These are phyloP conservation scores for Rugonectria rugulosa DNA, from an alignment of 2,329 filamentous ascomycete genomes.

Conservation along the genomic window DNA sequence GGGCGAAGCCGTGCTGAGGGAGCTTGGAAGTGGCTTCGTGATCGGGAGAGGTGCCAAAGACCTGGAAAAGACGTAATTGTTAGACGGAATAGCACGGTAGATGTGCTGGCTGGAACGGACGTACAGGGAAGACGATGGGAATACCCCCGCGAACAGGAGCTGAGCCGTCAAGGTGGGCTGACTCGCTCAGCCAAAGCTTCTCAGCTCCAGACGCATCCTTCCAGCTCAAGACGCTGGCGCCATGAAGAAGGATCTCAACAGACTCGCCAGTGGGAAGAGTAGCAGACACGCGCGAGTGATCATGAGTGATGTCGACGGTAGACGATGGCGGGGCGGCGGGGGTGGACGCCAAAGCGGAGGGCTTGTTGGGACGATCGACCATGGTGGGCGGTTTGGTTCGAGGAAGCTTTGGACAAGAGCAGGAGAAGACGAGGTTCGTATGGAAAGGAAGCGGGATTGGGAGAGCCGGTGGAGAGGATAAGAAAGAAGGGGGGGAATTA, in stretches of 20 bases:
- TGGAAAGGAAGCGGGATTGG: too few species aligned
- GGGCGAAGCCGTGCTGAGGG: conserved; percentile 94
- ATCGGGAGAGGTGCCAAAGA: conserved; percentile 83
- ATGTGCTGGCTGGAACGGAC: conserved; percentile 39
- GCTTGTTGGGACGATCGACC: conserved; percentile 88
- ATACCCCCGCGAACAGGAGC: conserved; percentile 93
- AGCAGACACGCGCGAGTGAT: conserved; percentile 77
- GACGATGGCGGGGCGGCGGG: conserved; percentile 78
- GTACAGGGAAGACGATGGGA: conserved; percentile 90
- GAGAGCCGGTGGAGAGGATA: too few species aligned
- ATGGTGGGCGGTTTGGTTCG: conserved; percentile 54
- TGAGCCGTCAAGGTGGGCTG: conserved; percentile 81
- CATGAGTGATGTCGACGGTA: conserved; percentile 76
- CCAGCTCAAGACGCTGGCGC: conserved; percentile 94
- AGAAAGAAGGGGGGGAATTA: too few species aligned
- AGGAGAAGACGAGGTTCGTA: too few species aligned
- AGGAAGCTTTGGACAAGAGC: too few species aligned
- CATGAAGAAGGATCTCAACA: conserved; percentile 85
- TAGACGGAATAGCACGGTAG: conserved; percentile 9
- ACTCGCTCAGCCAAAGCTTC: conserved; percentile 86
- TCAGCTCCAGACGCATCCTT: conserved; percentile 81
- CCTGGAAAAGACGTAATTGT: conserved; percentile 52
- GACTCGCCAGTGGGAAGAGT: conserved; percentile 85
- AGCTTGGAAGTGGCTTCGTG: conserved; percentile 81
- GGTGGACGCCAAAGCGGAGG: conserved; percentile 76